Evolutionary conservation across 257 asterid genomes (phyloP).

Genomic region (Ehretia macrophylla): DNA sequence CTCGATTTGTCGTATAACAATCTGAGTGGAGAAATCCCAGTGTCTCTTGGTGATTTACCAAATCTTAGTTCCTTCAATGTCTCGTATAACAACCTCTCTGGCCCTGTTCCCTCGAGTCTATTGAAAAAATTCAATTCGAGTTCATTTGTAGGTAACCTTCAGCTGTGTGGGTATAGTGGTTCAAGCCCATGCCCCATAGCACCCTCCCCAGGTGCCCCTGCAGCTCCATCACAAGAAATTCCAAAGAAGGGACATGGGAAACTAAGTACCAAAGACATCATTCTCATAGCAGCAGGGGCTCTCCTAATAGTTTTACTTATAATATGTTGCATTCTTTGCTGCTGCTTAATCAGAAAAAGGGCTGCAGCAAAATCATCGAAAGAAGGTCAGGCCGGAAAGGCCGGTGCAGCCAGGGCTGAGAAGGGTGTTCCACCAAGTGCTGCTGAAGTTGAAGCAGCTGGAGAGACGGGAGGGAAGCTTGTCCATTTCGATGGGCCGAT

Average conservation of each 20-base stretch:
- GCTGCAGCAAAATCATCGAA: slow-evolving; percentile 36
- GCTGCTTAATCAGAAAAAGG: slow-evolving; percentile 59
- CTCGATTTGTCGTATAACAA: slow-evolving; percentile 62
- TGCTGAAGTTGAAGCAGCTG: slow-evolving; percentile 43
- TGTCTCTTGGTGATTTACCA: slow-evolving; percentile 50
- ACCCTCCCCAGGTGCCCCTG: slow-evolving; percentile 38
- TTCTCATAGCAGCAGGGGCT: slow-evolving; percentile 73
- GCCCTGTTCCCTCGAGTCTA: slow-evolving; percentile 59
- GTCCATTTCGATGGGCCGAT: slow-evolving; percentile 88
- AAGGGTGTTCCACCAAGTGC: slow-evolving; percentile 40
- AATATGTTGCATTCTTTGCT: slow-evolving; percentile 57
- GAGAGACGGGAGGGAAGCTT: slow-evolving; percentile 89
- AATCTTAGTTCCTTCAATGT: slow-evolving; percentile 62
- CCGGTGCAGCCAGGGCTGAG: slow-evolving; percentile 20
- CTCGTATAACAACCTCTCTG: slow-evolving; percentile 78
- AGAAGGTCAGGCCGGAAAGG: slow-evolving; percentile 20
- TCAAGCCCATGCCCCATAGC: slow-evolving; percentile 50
- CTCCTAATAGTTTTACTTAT: slow-evolving; percentile 50
- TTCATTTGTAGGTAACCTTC: slow-evolving; percentile 64
- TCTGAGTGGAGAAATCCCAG: slow-evolving; percentile 66
- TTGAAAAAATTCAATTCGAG: slow-evolving; percentile 58
- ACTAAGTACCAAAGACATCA: slow-evolving; percentile 59
- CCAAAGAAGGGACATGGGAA: slow-evolving; percentile 26
- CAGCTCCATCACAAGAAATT: slow-evolving; percentile 21
- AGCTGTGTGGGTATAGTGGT: slow-evolving; percentile 68